A percentile compares a stretch with the other conserved stretches of the same genome.
phyloP scores from a whole-genome alignment of 108 stramenopile species.

The Nitzschia sp. region DNA sequence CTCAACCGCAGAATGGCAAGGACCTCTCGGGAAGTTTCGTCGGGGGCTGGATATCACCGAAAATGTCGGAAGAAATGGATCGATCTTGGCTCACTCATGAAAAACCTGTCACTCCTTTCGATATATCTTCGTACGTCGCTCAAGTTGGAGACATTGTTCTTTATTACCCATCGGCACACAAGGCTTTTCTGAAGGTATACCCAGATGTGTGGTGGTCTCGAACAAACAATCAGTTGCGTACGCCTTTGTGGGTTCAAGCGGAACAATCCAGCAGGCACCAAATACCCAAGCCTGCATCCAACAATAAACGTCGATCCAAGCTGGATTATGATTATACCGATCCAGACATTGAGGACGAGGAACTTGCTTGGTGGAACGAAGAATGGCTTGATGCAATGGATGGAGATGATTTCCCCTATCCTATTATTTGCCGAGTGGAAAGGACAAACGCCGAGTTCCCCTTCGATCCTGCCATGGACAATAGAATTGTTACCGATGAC shows the following conservation, averaged over 20 bases:
- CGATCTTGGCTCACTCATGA: constrained; percentile 46
- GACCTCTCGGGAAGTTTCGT: constrained; percentile 22
- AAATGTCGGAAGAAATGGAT: constrained; percentile 35
- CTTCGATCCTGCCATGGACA: constrained; percentile 36
- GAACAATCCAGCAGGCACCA: constrained; percentile 11
- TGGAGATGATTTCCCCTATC: constrained; percentile 24
- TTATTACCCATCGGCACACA: constrained; percentile 56
- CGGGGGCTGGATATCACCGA: constrained; percentile 53
- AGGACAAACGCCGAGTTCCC: constrained; percentile 56
- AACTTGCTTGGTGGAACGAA: constrained; percentile 35
- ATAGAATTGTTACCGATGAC: constrained; percentile 19
- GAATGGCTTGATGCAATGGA: constrained; percentile 40
- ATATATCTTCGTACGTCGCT: constrained; percentile 37
- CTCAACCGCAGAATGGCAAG: neutral
- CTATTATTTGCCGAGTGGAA: constrained; percentile 57
- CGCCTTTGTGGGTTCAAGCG: constrained; percentile 50
- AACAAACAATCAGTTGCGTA: constrained; percentile 13
- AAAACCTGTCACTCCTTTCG: constrained; percentile 20
- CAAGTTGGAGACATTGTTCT: constrained; percentile 54
- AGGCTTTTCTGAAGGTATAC: constrained; percentile 27
- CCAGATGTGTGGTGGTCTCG: constrained; percentile 42
- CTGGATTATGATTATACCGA: neutral
- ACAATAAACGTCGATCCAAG: constrained; percentile 5
- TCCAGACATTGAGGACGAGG: neutral
- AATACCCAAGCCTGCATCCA: constrained; percentile 5